Base-by-base conservation (phyloP, 192 early-diverging fungal genomes). In the Lobosporangium transversale region DNA sequence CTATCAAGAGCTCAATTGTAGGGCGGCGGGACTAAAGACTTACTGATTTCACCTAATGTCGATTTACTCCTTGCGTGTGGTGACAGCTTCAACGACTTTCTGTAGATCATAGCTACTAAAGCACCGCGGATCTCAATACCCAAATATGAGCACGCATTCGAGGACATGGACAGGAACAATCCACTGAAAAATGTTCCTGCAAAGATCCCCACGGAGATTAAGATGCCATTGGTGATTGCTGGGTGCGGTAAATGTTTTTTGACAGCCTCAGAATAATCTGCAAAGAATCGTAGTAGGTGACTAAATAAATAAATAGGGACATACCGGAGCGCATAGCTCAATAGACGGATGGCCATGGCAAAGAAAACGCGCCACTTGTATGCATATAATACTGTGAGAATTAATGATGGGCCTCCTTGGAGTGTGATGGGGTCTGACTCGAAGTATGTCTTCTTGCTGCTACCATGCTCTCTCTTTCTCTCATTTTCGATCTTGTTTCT, bases 71-170 rank as follows among this genome's bases (percentile, higher is more conserved):
- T 66, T 4, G 73, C 58, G 11, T 18, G 29, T 10, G 87, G 92
- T 8, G 92, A 94, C 21, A 98, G 86, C 4, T 88, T 20, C 43
- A 42, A 78, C 18, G 92, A 83, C 80, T 96, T 97, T 30, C 81
- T 81, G 78, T 95, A 97, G 30, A 97, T 88, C 40, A 91, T 88
- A 0, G 92, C 83, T 20, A 89, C 84, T 31, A 93, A 75, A 14
- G 89, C 91, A 17, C 89, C 84, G 53, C 90, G 88, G 12, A 85
- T 73, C 21, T 86, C 85, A 83, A 92, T 89, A 26, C 88, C 89
- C 14, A 86, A 86, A 35, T 82, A 82, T 53, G 92, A 84, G 66
- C 24, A 58, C 1, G 56, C 53, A 2, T 61, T n/a, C 7, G 73
- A 66, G 4, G 64, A 67, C 9, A 54, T 51, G 32, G 64, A 60